Base-by-base conservation (phyloP, 371 early-diverging fungal species). In the Mucor mucedo region DNA sequence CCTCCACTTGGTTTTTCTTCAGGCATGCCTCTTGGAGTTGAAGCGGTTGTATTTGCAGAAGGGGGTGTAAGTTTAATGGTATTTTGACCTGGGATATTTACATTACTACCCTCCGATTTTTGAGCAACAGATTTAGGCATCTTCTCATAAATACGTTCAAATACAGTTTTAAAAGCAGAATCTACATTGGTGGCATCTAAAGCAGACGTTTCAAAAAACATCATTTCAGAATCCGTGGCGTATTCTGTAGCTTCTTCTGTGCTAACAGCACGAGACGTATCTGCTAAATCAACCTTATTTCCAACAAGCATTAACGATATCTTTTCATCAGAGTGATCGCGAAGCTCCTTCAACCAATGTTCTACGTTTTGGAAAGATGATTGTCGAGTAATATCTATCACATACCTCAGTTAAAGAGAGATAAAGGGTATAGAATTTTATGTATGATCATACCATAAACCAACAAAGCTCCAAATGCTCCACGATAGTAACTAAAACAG, bases 311-410 rank as follows among this genome's bases (percentile, higher is more conserved):
- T 87, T 82, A 98, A 93, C 79, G 96, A 94, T 62, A 89, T 87
- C 40, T 83, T 91, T 69, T 95, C 95, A 41, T 90, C 91, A 41
- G 97, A 98, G 75, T 98, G 95, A 67, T 96, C 94, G 71, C 95
- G 93, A 72, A 99, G 94, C 76, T 99, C 98, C 56, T 93, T 87
- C 41, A 99, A 87, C 99, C 99, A 99, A 70, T 94, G 88, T 72
- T 86, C 84, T 21, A 93, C 85, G 72, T 91, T 89, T 66, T 88
- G 84, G 81, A 99, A 99, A 21, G 98, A 93, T 50, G 97, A 91
- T 71, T 87, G 88, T 75, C 98, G 93, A 16, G 98, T 96, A 53
- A 98, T 94, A 79, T 99, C 99, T 80, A 48, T 4, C 8, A 40
- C 14, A 29, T 28, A 27, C 8, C 7, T 27, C 5, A 21, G 21